Percentiles rank a stretch among this genome's conserved stretches.
phyloP scores from a whole-genome alignment of 345 rosid species.

The Linum lewisii region DNA sequence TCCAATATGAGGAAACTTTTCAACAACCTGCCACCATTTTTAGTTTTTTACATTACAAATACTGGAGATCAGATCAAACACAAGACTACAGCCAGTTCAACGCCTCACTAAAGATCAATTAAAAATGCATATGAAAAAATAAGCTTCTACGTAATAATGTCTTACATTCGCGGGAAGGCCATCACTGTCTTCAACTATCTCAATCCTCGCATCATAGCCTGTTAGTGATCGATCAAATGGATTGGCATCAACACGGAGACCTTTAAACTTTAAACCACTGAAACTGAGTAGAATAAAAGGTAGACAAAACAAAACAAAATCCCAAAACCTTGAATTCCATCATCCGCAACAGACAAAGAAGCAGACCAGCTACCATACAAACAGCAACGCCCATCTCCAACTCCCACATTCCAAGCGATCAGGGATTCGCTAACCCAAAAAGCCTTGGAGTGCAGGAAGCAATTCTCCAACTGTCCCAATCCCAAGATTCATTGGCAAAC shows the following conservation, averaged over 20 bases:
- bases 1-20: conserved; percentile 76
- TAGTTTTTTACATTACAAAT: no score
- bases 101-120: not conserved
- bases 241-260: not conserved
- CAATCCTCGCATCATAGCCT: conserved; percentile 51
- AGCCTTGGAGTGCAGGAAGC: conserved; percentile 49
- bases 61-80: not conserved
- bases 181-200: conserved; percentile 44
- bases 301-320: conserved; percentile 1
- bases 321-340: conserved; percentile 50
- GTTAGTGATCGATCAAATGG: conserved; percentile 10
- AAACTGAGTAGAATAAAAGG: not conserved
- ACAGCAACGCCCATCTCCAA: conserved; percentile 48
- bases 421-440: conserved; percentile 54
- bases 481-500: conserved; percentile 9
- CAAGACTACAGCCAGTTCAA: not conserved
- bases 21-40: conserved; percentile 42
- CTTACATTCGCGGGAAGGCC: conserved; percentile 50
- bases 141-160: not conserved
- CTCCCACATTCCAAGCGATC: conserved; percentile 79
- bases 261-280: not conserved
- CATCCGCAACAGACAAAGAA: conserved; percentile 40
- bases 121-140: not conserved
- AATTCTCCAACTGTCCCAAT: conserved; percentile 35
- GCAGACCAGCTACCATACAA: conserved; percentile 60